Base-by-base conservation (phyloP, 441 rosid species). In the Omphalea diandra region DNA sequence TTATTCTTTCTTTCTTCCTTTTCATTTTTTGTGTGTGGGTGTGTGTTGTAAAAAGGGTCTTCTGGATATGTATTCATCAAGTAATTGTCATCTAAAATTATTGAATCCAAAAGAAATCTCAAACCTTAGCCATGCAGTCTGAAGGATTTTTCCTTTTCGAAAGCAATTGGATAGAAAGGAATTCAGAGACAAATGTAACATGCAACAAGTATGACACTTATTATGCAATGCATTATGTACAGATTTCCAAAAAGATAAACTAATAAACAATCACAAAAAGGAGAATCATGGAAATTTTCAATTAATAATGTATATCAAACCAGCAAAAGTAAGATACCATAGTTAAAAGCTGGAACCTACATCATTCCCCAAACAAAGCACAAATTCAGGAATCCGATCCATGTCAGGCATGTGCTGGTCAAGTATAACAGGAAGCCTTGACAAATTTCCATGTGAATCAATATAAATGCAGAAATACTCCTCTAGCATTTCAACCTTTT, bases 401-500 rank as follows among this genome's bases (percentile, higher is more conserved):
- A 94, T 91, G 80, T 92, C 98, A 62, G 98, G 99, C 43, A 83
- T 87, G 76, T 90, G 82, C 81, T 94, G 99, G 74, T 94, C 98
- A 71, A 94, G 97, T 75, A 94, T 79, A 72, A 92, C 89, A 47
- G 98, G 99, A 74, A 94, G 93, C 87, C 91, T 84, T 59, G 86
- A 84, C 74, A 94, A 85, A 64, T 86, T 83, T 71, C 94, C 91
- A 64, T 83, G 75, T 35, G 84, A 46, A 72, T 90, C 93, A 35
- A 94, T 81, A 78, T 78, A 80, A 74, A 94, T 77, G 69, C 91
- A 59, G 77, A 94, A 94, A 70, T 90, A 94, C 79, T 94, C 98
- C 68, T 87, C 93, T 46, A 94, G 85, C 94, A 94, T 73, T 71
- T 91, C 96, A 29, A 80, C 69, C 75, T 88, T 87, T 67, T 86